Evolutionary conservation across 129 eudicot genomes (phyloP), one percentile per base, ranked within the genome.

Genomic region (Chrysanthemum seticuspe): DNA sequence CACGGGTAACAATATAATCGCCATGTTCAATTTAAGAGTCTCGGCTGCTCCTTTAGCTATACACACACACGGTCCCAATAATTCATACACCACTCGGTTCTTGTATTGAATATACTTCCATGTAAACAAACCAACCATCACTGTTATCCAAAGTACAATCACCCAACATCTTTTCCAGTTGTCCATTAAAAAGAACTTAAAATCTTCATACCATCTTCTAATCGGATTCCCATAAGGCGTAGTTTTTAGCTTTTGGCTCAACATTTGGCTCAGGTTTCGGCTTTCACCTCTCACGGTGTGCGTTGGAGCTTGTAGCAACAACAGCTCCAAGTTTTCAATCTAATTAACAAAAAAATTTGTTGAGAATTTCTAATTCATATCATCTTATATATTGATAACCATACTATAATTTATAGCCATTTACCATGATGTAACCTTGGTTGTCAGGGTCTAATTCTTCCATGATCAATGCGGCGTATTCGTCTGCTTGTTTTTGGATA

Each of bases 81-180:
- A 88, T 5, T 81, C 74, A 53, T 71, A 92, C 1, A 68, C 96
- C 2, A 78, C 89, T 71, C 78, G 74, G 34, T 87, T 50, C 31
- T 69, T 83, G 63, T 89, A 89, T 49, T 92, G 92, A 4, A 85
- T 29, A 29, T 78, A 93, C 77, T 93, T 93, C 80, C 82, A 89
- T 11, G 90, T 47, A 67, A 89, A 93, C 34, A 93, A 77, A 36
- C 80, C 92, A 11, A 70, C 85, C 95, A 88, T 89, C 0, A 80
- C 65, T 29, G 76, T 87, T 8, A 88, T 80, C 98, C 98, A 93
- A 29, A 93, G 74, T 19, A 80, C 78, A 86, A 93, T 9, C 61
- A 93, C 86, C 98, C 98, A 93, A 79, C 84, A 82, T 74, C 95
- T 84, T 62, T 83, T 83, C 98, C 98, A 93, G n/a, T 93, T 88